Conservation (phyloP, 2,329 filamentous ascomycete species). For the Furcasterigmium sp. region DNA sequence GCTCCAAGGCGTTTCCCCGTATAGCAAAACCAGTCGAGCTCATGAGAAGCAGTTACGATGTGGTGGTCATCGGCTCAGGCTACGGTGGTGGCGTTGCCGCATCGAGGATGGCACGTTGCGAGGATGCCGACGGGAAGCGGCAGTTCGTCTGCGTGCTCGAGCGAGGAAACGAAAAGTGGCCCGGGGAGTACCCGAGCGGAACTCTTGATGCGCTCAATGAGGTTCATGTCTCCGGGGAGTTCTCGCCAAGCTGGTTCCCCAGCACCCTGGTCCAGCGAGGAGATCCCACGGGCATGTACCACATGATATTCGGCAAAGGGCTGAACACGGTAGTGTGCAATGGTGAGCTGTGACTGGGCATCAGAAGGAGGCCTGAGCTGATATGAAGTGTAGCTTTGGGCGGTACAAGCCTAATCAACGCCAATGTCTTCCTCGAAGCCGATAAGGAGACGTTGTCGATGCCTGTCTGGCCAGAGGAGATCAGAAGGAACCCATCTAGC, state of each 20-base stretch:
- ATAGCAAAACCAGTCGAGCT: slow-evolving; percentile 53
- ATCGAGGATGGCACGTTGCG: slow-evolving; percentile 56
- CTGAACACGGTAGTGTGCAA: slow-evolving; percentile 59
- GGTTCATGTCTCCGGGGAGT: slow-evolving; percentile 50
- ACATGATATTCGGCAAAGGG: slow-evolving; percentile 56
- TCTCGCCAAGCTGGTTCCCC: slow-evolving; percentile 36
- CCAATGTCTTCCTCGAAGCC: slow-evolving; percentile 60
- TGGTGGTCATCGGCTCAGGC: slow-evolving; percentile 63
- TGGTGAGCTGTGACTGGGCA: slow-evolving; percentile 31
- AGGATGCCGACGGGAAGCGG: slow-evolving; percentile 20
- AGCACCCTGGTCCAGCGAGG: slow-evolving; percentile 39
- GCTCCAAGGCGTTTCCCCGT: slow-evolving; percentile 36
- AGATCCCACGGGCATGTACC: slow-evolving; percentile 57
- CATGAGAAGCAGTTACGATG: slow-evolving; percentile 55
- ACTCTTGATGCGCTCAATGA: slow-evolving; percentile 41
- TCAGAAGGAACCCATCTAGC: slow-evolving; percentile 34
- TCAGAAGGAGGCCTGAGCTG: neutral
- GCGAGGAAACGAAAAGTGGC: slow-evolving; percentile 59
- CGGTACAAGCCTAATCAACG: slow-evolving; percentile 61
- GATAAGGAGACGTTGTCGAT: slow-evolving; percentile 48
- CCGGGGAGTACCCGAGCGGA: slow-evolving; percentile 55
- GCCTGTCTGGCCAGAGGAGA: slow-evolving; percentile 54
- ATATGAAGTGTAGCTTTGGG: slow-evolving; percentile 45
- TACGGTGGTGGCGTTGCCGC: slow-evolving; percentile 65
- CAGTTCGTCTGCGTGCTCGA: slow-evolving; percentile 61